Base-by-base conservation (phyloP, 768 basidiomycete species). In the Thelephora aurantiotincta region DNA sequence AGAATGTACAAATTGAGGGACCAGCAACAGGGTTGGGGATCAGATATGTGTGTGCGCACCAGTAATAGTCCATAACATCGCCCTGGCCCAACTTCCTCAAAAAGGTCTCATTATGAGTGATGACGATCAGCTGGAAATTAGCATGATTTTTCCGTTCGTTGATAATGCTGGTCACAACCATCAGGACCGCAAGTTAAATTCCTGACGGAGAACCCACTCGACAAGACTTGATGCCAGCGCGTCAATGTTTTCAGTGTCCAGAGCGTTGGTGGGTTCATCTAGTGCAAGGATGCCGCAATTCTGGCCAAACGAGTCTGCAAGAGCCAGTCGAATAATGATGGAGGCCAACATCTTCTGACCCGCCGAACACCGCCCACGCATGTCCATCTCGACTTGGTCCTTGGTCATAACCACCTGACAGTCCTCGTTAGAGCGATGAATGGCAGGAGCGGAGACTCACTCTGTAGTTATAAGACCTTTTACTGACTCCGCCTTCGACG, bases 271-370 rank as follows among this genome's bases (percentile, higher is more conserved):
- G 11, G 96, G 96, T 67, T 99, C 96, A 58, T 99, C 96, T 50
- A 99, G 68, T 0, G 96, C 96, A 20, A 99, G 75, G 53, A 99
- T 96, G 16, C 96, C 96, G 63, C 96, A 98, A 55, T 94, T 96
- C 61, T 92, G 88, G 2, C 91, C 91, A 57, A 99, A 98, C 2
- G 91, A 94, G 60, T 99, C 96, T 5, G 94, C 94, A 22, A 99
- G 72, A 3, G 96, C 96, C 33, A 99, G 78, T 5, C 96, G 81
- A 57, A 99, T 98, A 65, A 98, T 90, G 63, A 98, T 97, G 18
- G 89, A 93, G 9, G 94, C 96, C 50, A 99, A 68, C 75, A 98
- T 97, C 67, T 99, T 99, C 66, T 99, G 96, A 0, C 96, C 96
- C 1, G 96, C 96, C 13, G 88, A 92, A 65, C 96, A 99, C 52